Conservation (phyloP, 2,329 filamentous ascomycete species). For the Aspergillus puulaauensis region DNA sequence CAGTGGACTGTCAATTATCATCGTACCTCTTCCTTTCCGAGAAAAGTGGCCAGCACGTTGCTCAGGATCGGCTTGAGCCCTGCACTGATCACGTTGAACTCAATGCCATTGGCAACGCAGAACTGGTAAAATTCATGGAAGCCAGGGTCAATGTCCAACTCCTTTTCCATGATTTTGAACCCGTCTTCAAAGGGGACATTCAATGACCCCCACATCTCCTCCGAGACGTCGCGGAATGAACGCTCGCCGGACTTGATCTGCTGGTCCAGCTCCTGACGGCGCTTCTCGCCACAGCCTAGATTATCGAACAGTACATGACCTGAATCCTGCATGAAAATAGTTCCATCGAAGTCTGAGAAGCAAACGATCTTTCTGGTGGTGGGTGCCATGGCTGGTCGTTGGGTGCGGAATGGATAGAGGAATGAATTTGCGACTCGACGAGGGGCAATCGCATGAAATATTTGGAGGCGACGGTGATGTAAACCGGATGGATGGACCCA, state of each 20-base stretch:
- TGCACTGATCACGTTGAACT: constrained; percentile 69
- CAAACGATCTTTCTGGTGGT: constrained; percentile 46
- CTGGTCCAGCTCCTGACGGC: constrained; percentile 58
- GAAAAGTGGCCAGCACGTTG: constrained; percentile 62
- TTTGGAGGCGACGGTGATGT: no score
- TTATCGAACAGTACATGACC: constrained; percentile 68
- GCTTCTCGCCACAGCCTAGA: constrained; percentile 61
- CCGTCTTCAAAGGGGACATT: constrained; percentile 67
- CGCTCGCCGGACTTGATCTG: constrained; percentile 66
- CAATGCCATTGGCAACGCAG: constrained; percentile 62
- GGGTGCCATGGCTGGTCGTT: constrained; percentile 1
- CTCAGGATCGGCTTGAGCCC: constrained; percentile 65
- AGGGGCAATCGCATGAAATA: no score
- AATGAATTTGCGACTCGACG: no score
- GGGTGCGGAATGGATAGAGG: not conserved
- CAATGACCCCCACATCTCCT: constrained; percentile 70
- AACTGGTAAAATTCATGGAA: constrained; percentile 66
- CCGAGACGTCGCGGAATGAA: constrained; percentile 68
- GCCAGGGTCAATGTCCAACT: constrained; percentile 62
- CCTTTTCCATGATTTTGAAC: constrained; percentile 63
- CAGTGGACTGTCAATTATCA: no score
- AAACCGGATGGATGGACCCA: no score
- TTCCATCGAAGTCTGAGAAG: constrained; percentile 66
- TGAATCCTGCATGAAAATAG: constrained; percentile 70
- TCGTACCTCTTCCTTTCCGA: constrained; percentile 56